Conservation (phyloP, 1,284 basidiomycete species). For the Trametes sp. region DNA sequence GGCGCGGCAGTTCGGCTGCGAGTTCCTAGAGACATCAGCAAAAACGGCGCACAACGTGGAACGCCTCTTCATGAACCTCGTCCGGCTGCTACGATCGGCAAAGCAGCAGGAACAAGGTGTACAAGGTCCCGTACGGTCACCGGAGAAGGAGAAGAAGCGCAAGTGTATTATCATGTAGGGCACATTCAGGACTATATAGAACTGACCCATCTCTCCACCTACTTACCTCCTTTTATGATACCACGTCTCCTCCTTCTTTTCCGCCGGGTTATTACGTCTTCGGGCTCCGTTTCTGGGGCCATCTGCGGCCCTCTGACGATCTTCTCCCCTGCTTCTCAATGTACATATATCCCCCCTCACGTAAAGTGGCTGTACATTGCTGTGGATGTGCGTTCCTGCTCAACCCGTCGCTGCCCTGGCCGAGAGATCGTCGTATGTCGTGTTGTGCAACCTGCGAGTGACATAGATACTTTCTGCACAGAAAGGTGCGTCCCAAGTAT, state of each 20-base stretch:
- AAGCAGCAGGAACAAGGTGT: slow-evolving; percentile 48
- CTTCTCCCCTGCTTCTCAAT: slow-evolving; percentile 38
- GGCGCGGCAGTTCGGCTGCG: slow-evolving; percentile 90
- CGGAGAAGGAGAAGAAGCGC: slow-evolving; percentile 50
- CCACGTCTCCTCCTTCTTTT: slow-evolving; percentile 59
- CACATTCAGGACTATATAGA: slow-evolving; percentile 72
- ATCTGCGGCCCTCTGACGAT: slow-evolving; percentile 31
- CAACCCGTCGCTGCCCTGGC: slow-evolving; percentile 1
- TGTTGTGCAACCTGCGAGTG: not conserved
- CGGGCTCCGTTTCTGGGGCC: slow-evolving; percentile 38
- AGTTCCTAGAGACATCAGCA: slow-evolving; percentile 96
- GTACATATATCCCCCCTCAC: slow-evolving; percentile 44
- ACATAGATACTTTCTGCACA: too few relatives aligned
- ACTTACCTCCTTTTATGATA: slow-evolving; percentile 73
- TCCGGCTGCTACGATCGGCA: slow-evolving; percentile 86
- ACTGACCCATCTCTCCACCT: slow-evolving; percentile 53
- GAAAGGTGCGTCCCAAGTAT: too few relatives aligned
- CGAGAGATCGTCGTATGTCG: not conserved
- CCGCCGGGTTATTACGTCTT: slow-evolving; percentile 42
- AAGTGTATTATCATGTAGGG: slow-evolving; percentile 83
- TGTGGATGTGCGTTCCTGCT: slow-evolving; percentile 30
- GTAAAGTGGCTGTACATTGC: slow-evolving; percentile 38
- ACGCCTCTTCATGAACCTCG: slow-evolving; percentile 89
- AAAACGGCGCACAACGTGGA: slow-evolving; percentile 97
- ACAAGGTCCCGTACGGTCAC: slow-evolving; percentile 39